A percentile compares a stretch with the other conserved stretches of the same genome.
phyloP scores from a whole-genome alignment of 2,329 filamentous ascomycete species.

The Sodiomyces alkalinus region DNA sequence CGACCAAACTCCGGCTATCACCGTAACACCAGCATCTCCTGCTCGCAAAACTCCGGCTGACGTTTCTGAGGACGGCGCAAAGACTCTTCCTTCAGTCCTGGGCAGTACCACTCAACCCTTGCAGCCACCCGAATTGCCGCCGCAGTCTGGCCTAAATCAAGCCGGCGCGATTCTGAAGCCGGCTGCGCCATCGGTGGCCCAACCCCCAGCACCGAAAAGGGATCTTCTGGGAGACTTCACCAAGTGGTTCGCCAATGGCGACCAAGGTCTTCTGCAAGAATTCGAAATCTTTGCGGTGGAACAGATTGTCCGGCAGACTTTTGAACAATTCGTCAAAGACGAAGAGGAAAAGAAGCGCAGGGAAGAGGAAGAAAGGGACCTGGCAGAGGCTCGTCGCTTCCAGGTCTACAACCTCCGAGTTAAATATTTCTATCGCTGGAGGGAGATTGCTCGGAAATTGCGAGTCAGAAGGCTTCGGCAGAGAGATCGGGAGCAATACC shows the following conservation, averaged over 20 bases:
- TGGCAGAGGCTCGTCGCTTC: constrained; percentile 32
- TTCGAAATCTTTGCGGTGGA: constrained; percentile 31
- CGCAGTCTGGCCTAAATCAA: not conserved
- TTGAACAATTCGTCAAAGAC: constrained; percentile 22
- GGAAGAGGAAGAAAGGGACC: constrained; percentile 31
- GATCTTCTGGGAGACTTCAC: constrained; percentile 34
- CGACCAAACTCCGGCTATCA: too few relatives aligned
- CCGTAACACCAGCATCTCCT: too few relatives aligned
- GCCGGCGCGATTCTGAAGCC: not conserved
- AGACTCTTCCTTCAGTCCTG: too few relatives aligned
- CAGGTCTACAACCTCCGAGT: constrained; percentile 32
- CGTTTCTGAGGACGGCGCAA: too few relatives aligned
- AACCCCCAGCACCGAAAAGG: constrained; percentile 5
- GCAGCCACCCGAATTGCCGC: too few relatives aligned
- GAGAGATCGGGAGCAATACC: constrained; percentile 33
- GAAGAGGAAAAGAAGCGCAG: constrained; percentile 24
- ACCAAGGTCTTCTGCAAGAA: constrained; percentile 35
- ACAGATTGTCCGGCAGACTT: constrained; percentile 26
- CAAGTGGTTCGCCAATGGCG: constrained; percentile 38
- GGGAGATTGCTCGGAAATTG: constrained; percentile 28
- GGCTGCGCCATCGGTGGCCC: not conserved
- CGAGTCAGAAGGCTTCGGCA: constrained; percentile 34
- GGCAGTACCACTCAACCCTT: not conserved
- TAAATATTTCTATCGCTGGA: constrained; percentile 44
- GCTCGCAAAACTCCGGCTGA: too few relatives aligned